phyloP scores from a whole-genome alignment of 148 eudicot genomes.

The Vaccinium darrowii region DNA sequence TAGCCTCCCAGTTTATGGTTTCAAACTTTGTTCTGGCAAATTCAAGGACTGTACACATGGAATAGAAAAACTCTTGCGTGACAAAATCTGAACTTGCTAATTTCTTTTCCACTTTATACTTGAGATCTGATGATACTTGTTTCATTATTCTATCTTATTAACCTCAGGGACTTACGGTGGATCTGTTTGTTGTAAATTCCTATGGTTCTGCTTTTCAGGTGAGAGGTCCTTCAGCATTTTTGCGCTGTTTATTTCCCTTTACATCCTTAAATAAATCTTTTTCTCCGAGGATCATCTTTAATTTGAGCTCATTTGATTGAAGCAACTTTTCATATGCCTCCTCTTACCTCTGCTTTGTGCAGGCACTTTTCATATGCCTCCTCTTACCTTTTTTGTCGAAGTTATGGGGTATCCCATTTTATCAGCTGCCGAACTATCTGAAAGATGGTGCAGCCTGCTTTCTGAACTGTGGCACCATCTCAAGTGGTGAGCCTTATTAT shows the following conservation, averaged over 20 bases:
- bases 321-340: conserved; percentile 86
- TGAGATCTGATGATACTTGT: conserved; percentile 16
- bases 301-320: conserved; percentile 16
- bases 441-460: conserved; percentile 98
- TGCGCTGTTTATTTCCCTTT: not conserved
- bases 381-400: conserved; percentile 91
- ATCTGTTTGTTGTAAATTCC: conserved; percentile 96
- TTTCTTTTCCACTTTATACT: not conserved
- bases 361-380: conserved; percentile 91
- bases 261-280: not conserved
- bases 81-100: not conserved
- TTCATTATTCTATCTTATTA: not conserved
- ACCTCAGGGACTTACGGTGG: conserved; percentile 76
- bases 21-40: not conserved
- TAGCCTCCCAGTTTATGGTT: not conserved
- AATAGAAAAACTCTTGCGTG: not conserved
- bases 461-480: conserved; percentile 62
- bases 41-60: not conserved
- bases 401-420: conserved; percentile 94
- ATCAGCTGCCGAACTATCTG: conserved; percentile 78
- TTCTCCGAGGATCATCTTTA: too few relatives aligned
- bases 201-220: conserved; percentile 98
- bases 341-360: conserved; percentile 39
- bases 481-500: conserved; percentile 46
- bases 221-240: conserved; percentile 21